phyloP scores from a whole-genome alignment of 306 rosid species.

The Sindora glabra region DNA sequence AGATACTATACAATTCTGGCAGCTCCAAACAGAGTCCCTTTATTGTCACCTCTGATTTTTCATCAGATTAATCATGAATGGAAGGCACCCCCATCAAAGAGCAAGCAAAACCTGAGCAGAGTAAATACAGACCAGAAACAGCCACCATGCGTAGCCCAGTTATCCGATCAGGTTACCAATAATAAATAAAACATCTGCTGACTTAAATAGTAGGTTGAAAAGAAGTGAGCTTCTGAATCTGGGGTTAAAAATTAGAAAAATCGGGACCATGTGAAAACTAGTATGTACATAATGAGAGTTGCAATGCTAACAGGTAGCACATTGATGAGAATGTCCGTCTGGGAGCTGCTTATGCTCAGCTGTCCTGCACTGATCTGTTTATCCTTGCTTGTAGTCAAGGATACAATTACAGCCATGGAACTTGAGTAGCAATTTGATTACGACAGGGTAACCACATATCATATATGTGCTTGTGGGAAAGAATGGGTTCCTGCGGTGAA shows the following conservation, averaged over 20 bases:
- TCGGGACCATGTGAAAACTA: slow-evolving; percentile 25
- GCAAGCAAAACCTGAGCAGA: slow-evolving; percentile 21
- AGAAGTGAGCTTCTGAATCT: slow-evolving; percentile 30
- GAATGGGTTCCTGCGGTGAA: slow-evolving; percentile 12
- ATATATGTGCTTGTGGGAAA: not conserved
- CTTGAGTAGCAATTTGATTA: slow-evolving; percentile 38
- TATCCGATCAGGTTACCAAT: slow-evolving; percentile 21
- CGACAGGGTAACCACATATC: not conserved
- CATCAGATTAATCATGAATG: not conserved
- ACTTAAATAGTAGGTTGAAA: slow-evolving; percentile 6
- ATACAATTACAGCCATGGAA: slow-evolving; percentile 76
- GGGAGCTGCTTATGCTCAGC: slow-evolving; percentile 35
- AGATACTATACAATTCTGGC: slow-evolving; percentile 22
- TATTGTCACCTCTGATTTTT: slow-evolving; percentile 9
- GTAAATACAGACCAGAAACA: slow-evolving; percentile 16
- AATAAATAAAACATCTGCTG: slow-evolving; percentile 27
- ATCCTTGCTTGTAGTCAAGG: slow-evolving; percentile 68
- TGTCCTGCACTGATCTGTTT: slow-evolving; percentile 63
- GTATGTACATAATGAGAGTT: slow-evolving; percentile 33
- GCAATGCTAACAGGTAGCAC: slow-evolving; percentile 36
- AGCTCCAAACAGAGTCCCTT: slow-evolving; percentile 16
- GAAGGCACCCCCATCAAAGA: slow-evolving; percentile 4
- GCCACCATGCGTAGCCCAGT: slow-evolving; percentile 7
- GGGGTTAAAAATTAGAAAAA: slow-evolving; percentile 30
- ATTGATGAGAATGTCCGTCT: slow-evolving; percentile 29